Conservation (phyloP, 1,284 basidiomycete species). For the Erythrobasidium hasegawianum region DNA sequence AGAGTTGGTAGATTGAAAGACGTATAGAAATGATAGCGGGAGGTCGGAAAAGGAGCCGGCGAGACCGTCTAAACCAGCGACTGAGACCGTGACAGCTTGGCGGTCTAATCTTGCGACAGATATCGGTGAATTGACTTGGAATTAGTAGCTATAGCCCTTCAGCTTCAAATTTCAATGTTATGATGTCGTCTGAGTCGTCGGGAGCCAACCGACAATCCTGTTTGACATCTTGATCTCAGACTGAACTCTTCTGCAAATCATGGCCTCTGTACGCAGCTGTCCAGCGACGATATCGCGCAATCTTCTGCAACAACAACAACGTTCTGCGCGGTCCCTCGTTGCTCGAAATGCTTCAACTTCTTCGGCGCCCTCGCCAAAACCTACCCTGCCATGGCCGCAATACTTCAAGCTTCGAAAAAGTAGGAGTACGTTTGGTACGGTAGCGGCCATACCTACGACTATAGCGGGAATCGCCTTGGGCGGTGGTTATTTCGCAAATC, state of each 20-base stretch:
- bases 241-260: neutral
- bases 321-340: neutral
- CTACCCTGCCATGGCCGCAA: slow-evolving; percentile 39
- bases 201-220: neutral
- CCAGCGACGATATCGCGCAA: too few relatives aligned
- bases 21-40: too few relatives aligned
- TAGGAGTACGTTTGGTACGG: slow-evolving; percentile 38
- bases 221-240: neutral
- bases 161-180: neutral
- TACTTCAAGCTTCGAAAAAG: slow-evolving; percentile 40
- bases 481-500: slow-evolving; percentile 34
- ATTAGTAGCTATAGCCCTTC: too few relatives aligned
- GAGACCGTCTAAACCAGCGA: too few relatives aligned
- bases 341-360: neutral
- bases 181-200: neutral
- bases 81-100: too few relatives aligned
- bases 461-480: slow-evolving; percentile 34
- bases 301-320: neutral
- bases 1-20: too few relatives aligned
- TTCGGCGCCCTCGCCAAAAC: neutral
- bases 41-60: too few relatives aligned
- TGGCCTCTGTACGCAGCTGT: too few relatives aligned
- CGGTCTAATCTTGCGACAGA: too few relatives aligned
- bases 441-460: slow-evolving; percentile 43
- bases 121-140: too few relatives aligned